Conservation (phyloP, 805 yeast genomes). For the Gaillardinia entomophila region DNA sequence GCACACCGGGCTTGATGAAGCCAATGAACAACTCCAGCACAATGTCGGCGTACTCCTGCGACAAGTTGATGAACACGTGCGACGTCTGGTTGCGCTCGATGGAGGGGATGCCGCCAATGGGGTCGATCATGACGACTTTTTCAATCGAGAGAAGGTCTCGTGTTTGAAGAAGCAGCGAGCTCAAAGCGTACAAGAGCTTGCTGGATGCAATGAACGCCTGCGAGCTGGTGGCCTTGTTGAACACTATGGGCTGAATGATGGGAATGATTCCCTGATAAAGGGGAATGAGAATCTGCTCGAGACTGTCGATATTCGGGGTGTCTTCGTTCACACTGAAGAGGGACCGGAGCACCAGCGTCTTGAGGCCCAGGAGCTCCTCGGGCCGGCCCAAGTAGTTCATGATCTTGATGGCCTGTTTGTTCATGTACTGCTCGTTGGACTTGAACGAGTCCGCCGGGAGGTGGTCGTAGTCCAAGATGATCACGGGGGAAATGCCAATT, state of each 20-base stretch:
- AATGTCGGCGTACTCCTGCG: constrained; percentile 73
- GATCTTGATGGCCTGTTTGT: constrained; percentile 25
- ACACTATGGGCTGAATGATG: constrained; percentile 53
- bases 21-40: constrained; percentile 59
- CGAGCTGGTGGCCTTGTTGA: constrained; percentile 8
- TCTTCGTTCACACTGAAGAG: constrained; percentile 14
- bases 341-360: constrained; percentile 21
- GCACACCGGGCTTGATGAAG: constrained; percentile 36
- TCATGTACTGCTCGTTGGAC: constrained; percentile 23
- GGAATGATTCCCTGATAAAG: constrained; percentile 52
- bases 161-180: constrained; percentile 18
- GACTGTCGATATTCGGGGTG: constrained; percentile 11
- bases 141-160: constrained; percentile 54
- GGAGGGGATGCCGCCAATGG: constrained; percentile 87
- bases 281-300: constrained; percentile 33
- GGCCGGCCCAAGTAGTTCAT: constrained; percentile 17
- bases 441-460: constrained; percentile 22
- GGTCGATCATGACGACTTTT: constrained; percentile 74
- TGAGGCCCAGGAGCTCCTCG: constrained; percentile 15
- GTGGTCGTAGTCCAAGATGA: constrained; percentile 47
- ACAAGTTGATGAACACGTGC: constrained; percentile 80
- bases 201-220: constrained; percentile 20
- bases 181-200: constrained; percentile 18
- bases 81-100: constrained; percentile 73
- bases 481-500: constrained; percentile 71